A percentile compares a stretch with the other conserved stretches of the same genome.
Evolutionary conservation across 2,329 filamentous ascomycete species (phyloP).

Genomic region (Stylonectria norvegica): DNA sequence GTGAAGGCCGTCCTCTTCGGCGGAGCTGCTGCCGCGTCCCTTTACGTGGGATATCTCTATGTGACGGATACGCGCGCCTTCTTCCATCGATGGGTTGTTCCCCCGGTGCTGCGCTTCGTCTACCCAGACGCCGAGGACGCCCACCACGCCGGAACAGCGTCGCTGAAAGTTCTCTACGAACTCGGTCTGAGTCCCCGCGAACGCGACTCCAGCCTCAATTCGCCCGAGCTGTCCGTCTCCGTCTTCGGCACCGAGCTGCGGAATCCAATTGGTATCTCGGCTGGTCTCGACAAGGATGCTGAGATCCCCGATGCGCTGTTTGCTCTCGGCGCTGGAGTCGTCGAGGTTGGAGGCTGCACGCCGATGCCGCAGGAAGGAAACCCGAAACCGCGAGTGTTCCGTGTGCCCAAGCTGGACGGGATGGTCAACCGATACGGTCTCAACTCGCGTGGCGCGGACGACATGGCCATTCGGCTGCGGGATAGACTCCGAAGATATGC

Average conservation of each 20-base stretch:
- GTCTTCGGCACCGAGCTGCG: constrained; percentile 75
- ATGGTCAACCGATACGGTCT: constrained; percentile 95
- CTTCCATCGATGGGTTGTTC: constrained; percentile 64
- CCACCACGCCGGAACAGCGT: constrained; percentile 73
- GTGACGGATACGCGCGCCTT: constrained; percentile 72
- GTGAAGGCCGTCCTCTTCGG: constrained; percentile 39
- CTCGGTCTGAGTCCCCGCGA: constrained; percentile 80
- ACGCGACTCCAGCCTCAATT: constrained; percentile 48
- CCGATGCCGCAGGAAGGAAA: constrained; percentile 87
- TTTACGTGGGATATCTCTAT: constrained; percentile 60
- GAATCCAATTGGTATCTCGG: constrained; percentile 93
- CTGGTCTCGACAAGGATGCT: constrained; percentile 90
- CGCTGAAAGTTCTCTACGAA: constrained; percentile 68
- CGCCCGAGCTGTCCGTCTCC: constrained; percentile 34
- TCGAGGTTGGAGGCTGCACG: constrained; percentile 90
- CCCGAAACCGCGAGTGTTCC: constrained; percentile 81
- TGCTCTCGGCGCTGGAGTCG: constrained; percentile 77
- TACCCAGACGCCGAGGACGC: constrained; percentile 83
- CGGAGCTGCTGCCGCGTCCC: constrained; percentile 38
- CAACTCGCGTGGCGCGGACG: constrained; percentile 86
- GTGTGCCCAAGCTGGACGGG: constrained; percentile 76
- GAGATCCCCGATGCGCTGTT: constrained; percentile 84
- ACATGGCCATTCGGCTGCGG: constrained; percentile 74
- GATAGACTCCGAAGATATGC: constrained; percentile 77
- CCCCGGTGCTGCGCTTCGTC: constrained; percentile 61